Conservation (phyloP, 2,329 filamentous ascomycete species). For the Lecanicillium sp. region DNA sequence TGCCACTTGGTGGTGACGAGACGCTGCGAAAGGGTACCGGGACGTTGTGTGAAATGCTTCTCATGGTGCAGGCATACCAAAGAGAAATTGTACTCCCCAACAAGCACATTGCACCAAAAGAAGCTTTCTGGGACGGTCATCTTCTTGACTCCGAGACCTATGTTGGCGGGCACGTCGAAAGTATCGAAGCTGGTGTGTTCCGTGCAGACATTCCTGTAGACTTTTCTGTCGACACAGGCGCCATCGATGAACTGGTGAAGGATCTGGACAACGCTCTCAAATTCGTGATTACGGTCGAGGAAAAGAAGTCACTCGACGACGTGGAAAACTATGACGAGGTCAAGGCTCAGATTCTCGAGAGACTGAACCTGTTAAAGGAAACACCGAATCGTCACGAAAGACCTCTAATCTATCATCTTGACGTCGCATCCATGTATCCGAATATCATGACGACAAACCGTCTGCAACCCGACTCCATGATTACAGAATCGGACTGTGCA, state of each 20-base stretch:
- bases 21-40: constrained; percentile 92
- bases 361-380: constrained; percentile 65
- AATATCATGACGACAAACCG: constrained; percentile 99
- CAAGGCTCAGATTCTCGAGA: constrained; percentile 71
- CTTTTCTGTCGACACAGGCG: constrained; percentile 81
- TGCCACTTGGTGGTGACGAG: constrained; percentile 89
- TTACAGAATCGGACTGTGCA: constrained; percentile 89
- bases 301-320: constrained; percentile 75
- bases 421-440: constrained; percentile 98
- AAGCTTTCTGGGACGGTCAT: constrained; percentile 95
- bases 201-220: constrained; percentile 91
- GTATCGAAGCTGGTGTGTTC: constrained; percentile 97
- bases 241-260: constrained; percentile 78
- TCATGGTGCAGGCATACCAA: constrained; percentile 97
- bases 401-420: constrained; percentile 93
- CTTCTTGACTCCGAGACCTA: constrained; percentile 95
- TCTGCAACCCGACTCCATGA: constrained; percentile 97
- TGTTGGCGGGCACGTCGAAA: constrained; percentile 96
- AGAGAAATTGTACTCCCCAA: constrained; percentile 90
- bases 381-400: constrained; percentile 80
- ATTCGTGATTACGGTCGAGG: constrained; percentile 80
- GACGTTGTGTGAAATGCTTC: constrained; percentile 97
- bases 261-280: constrained; percentile 85
- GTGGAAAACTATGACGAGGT: constrained; percentile 79
- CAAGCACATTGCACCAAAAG: constrained; percentile 85